Conservation (phyloP, 768 basidiomycete genomes). For the Coprinellus micaceus region DNA sequence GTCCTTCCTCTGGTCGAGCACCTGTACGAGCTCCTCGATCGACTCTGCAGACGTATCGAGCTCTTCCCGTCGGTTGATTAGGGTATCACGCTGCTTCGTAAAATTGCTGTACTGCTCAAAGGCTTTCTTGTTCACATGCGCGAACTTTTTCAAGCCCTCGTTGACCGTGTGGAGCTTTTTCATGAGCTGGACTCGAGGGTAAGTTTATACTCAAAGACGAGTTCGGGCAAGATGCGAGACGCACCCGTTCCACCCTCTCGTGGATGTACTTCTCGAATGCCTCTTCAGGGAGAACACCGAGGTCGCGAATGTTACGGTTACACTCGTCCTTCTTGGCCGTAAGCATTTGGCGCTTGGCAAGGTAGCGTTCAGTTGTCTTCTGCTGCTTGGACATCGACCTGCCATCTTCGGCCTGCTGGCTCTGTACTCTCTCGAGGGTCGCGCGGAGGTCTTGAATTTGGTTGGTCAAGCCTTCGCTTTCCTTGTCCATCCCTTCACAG, state of each 20-base stretch:
- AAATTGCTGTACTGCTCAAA: constrained; percentile 98
- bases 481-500: constrained; percentile 64
- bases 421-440: constrained; percentile 70
- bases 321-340: constrained; percentile 86
- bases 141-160: constrained; percentile 92
- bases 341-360: constrained; percentile 88
- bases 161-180: constrained; percentile 92
- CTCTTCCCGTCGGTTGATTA: constrained; percentile 82
- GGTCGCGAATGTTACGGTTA: constrained; percentile 90
- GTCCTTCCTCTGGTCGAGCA: constrained; percentile 94
- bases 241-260: constrained; percentile 82
- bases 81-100: constrained; percentile 93
- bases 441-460: constrained; percentile 65
- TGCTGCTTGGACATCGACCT: constrained; percentile 87
- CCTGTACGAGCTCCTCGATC: constrained; percentile 89
- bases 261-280: constrained; percentile 93
- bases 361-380: constrained; percentile 92
- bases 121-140: constrained; percentile 99
- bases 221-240: constrained; percentile 26
- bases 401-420: constrained; percentile 81
- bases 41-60: constrained; percentile 85
- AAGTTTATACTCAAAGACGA: too few species aligned
- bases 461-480: constrained; percentile 55
- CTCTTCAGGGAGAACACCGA: constrained; percentile 95
- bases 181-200: too few species aligned